Conservation (phyloP, 2,329 filamentous ascomycete species). For the Trichoderma koningii region DNA sequence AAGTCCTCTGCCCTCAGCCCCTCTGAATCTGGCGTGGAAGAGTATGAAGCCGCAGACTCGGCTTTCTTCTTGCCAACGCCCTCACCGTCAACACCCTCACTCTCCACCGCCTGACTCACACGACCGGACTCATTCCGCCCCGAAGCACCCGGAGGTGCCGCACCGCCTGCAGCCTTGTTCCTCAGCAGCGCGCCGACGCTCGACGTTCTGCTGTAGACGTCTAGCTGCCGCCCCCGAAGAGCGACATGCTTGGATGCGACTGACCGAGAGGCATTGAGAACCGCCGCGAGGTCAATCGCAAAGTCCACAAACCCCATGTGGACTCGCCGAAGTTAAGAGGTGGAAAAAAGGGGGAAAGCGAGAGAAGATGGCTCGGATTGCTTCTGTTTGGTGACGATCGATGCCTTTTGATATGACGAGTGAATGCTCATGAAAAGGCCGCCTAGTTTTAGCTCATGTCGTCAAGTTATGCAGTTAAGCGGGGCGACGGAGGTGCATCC, state of each 20-base stretch:
- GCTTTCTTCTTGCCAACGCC: neutral
- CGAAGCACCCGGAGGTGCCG: neutral
- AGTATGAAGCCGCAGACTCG: neutral
- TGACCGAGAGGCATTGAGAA: constrained; percentile 69
- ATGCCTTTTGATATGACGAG: neutral
- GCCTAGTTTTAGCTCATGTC: constrained; percentile 14
- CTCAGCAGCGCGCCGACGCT: constrained; percentile 44
- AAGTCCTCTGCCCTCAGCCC: neutral
- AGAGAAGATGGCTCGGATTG: constrained; percentile 25
- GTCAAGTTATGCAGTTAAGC: constrained; percentile 37
- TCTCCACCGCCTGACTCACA: neutral
- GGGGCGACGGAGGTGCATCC: constrained; percentile 18
- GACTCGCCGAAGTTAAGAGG: constrained; percentile 30
- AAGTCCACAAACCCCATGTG: constrained; percentile 65
- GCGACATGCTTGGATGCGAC: constrained; percentile 66
- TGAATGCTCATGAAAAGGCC: constrained; percentile 4
- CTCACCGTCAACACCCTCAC: neutral
- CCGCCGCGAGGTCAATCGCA: constrained; percentile 67
- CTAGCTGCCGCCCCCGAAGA: constrained; percentile 57
- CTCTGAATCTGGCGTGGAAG: neutral
- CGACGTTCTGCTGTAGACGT: constrained; percentile 52
- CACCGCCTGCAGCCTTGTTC: constrained; percentile 28
- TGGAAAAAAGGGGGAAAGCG: neutral
- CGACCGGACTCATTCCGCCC: neutral
- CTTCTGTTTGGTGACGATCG: neutral